Evolutionary conservation across 441 rosid species (phyloP).

Genomic region (Codiaeum variegatum): DNA sequence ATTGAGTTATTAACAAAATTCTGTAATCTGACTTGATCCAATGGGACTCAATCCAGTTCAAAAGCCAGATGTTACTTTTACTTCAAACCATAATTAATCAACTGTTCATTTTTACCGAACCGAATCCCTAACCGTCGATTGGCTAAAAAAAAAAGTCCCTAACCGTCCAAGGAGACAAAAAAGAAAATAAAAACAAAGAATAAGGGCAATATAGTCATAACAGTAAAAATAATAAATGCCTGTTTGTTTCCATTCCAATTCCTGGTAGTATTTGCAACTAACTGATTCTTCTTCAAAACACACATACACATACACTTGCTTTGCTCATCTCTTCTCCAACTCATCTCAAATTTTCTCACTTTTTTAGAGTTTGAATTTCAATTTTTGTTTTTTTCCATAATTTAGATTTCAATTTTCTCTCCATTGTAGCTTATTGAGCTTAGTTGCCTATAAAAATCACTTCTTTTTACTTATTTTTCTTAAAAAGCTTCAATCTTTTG

Average conservation of each 20-base stretch:
- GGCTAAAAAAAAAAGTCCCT: neutral
- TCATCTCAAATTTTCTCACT: neutral
- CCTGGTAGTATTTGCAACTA: neutral
- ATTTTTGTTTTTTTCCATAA: neutral
- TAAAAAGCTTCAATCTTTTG: neutral
- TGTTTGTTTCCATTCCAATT: neutral
- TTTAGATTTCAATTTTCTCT: neutral
- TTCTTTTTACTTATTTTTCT: neutral
- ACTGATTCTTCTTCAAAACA: neutral
- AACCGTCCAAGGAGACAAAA: neutral
- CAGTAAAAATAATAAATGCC: neutral
- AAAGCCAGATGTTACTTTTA: too few relatives aligned
- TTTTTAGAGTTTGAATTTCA: neutral
- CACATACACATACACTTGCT: neutral
- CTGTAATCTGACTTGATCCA: too few relatives aligned
- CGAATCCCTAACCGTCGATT: neutral
- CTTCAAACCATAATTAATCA: neutral
- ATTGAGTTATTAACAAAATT: too few relatives aligned
- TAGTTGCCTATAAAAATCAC: neutral
- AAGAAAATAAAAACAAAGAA: too few relatives aligned
- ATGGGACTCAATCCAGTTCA: neutral
- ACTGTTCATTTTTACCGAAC: neutral
- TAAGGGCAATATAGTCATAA: conserved; percentile 1
- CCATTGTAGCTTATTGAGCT: neutral
- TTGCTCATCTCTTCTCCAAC: neutral